Conservation (phyloP, 176 grass and related monocot genomes). For the Secale cereale region DNA sequence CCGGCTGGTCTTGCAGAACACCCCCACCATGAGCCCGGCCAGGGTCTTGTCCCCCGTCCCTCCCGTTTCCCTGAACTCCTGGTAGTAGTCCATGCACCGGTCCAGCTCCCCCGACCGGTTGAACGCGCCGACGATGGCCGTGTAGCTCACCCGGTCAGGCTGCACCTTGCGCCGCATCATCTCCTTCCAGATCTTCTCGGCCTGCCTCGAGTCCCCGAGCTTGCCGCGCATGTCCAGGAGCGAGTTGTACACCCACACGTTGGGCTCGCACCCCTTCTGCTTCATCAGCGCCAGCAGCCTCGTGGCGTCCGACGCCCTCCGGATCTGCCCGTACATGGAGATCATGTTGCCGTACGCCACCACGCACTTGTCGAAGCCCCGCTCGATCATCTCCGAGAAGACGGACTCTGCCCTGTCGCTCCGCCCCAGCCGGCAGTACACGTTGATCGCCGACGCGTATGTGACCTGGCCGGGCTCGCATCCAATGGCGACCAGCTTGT, state of each 20-base stretch:
- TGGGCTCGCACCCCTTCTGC: conserved; percentile 78
- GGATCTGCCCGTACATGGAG: conserved; percentile 84
- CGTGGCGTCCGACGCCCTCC: conserved; percentile 62
- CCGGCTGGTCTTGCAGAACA: conserved; percentile 57
- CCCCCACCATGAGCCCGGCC: conserved; percentile 74
- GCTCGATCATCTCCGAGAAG: conserved; percentile 79
- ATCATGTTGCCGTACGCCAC: conserved; percentile 93
- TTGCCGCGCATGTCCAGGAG: conserved; percentile 83
- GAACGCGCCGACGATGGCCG: conserved; percentile 70
- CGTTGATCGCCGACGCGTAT: conserved; percentile 80
- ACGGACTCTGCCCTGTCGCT: conserved; percentile 59
- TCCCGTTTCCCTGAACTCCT: conserved; percentile 60
- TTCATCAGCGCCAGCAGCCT: conserved; percentile 84
- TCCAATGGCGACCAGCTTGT: conserved; percentile 43
- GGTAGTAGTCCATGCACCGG: conserved; percentile 58
- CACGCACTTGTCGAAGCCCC: conserved; percentile 74
- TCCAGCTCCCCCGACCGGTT: conserved; percentile 63
- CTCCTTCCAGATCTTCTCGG: conserved; percentile 89
- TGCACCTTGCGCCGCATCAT: conserved; percentile 67
- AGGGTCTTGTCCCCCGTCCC: conserved; percentile 64
- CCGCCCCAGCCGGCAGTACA: conserved; percentile 71
- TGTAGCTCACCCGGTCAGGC: conserved; percentile 73
- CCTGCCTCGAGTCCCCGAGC: conserved; percentile 59
- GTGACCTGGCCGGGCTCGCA: conserved; percentile 94
- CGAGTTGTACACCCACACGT: conserved; percentile 85